These are phyloP conservation scores for Aspergillus sclerotialis DNA, from an alignment of 2,329 filamentous ascomycete species.

Conservation along the genomic window DNA sequence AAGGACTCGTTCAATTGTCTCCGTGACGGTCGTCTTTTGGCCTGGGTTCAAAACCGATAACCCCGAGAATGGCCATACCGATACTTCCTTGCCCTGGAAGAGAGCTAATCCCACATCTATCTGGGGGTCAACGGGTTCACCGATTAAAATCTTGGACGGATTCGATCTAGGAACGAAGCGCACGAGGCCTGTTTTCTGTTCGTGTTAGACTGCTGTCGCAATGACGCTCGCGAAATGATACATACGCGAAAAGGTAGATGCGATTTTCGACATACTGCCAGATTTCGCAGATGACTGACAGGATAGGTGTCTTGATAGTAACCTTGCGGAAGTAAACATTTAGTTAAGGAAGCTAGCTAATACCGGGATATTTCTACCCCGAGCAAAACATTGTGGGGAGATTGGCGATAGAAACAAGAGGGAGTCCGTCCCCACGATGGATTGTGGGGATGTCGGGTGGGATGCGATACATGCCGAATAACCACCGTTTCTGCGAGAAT, in stretches of 20 bases:
- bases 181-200: constrained; percentile 46
- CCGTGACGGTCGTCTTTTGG: constrained; percentile 37
- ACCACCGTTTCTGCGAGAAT: no score
- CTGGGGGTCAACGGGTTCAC: constrained; percentile 47
- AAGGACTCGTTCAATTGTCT: constrained; percentile 37
- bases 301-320: no score
- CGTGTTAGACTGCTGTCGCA: neutral
- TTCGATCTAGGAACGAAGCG: constrained; percentile 52
- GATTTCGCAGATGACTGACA: neutral
- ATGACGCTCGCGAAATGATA: neutral
- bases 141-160: constrained; percentile 45
- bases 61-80: constrained; percentile 52
- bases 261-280: constrained; percentile 26
- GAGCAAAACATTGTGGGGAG: constrained; percentile 2
- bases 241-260: constrained; percentile 31
- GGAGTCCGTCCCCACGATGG: neutral
- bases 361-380: constrained; percentile 22
- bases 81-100: constrained; percentile 50
- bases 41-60: constrained; percentile 52
- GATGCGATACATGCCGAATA: no score
- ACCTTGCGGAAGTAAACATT: no score
- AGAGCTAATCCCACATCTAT: constrained; percentile 54
- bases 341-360: no score
- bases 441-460: neutral
- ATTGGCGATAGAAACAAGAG: neutral